These are phyloP conservation scores for Smallanthus sonchifolius DNA, from an alignment of 129 eudicot genomes.

Conservation along the genomic window DNA sequence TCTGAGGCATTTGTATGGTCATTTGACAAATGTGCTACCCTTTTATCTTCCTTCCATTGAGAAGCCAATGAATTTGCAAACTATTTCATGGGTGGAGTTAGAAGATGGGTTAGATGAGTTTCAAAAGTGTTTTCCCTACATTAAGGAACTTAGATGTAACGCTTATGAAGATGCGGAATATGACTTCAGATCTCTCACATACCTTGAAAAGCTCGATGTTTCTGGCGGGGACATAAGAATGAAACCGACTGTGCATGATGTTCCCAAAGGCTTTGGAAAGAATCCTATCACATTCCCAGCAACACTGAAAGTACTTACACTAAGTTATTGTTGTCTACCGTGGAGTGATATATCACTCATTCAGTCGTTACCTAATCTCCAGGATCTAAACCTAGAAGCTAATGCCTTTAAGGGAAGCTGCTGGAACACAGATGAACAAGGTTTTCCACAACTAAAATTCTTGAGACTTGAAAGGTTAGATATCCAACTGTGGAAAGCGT, in stretches of 20 bases:
- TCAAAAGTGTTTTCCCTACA: neutral
- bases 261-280: neutral
- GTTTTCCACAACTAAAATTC: constrained; percentile 28
- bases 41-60: neutral
- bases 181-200: neutral
- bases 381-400: constrained; percentile 25
- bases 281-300: constrained; percentile 20
- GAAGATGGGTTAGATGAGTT: neutral
- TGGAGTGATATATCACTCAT: constrained; percentile 36
- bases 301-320: constrained; percentile 26
- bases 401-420: constrained; percentile 28
- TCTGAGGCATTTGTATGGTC: neutral
- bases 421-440: constrained; percentile 35
- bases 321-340: neutral
- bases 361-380: constrained; percentile 41
- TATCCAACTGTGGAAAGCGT: constrained; percentile 21
- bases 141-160: neutral
- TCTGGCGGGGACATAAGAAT: too few relatives aligned
- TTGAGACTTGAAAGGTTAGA: constrained; percentile 13
- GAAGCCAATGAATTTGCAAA: constrained; percentile 7
- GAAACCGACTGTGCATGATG: too few relatives aligned
- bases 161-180: neutral
- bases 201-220: neutral
- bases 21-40: too few relatives aligned
- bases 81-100: neutral